These are phyloP conservation scores for Fusarium tuaranense DNA, from an alignment of 2,329 filamentous ascomycete genomes.

Conservation along the genomic window DNA sequence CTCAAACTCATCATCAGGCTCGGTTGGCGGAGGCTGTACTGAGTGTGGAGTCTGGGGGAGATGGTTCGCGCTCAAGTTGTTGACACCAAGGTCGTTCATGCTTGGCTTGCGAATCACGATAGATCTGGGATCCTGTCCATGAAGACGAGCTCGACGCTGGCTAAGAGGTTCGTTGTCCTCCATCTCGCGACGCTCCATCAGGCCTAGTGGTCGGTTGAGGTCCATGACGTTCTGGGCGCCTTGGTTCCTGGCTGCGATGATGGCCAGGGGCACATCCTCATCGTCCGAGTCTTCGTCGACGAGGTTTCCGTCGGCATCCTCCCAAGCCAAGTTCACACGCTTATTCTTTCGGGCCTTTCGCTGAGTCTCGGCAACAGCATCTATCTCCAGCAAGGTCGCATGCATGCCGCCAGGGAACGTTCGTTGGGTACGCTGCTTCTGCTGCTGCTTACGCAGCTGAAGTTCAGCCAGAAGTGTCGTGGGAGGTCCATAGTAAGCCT, in stretches of 20 bases:
- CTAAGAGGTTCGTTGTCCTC: conserved; percentile 95
- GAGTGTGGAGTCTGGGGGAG: conserved; percentile 35
- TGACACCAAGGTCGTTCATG: conserved; percentile 56
- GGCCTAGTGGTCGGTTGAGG: conserved; percentile 74
- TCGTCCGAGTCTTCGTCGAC: conserved; percentile 68
- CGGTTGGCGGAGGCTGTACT: conserved; percentile 45
- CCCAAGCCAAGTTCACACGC: conserved; percentile 91
- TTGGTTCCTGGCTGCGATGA: conserved; percentile 75
- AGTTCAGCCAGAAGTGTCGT: conserved; percentile 94
- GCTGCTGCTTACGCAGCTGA: conserved; percentile 89
- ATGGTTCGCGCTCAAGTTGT: conserved; percentile 33
- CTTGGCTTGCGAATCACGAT: conserved; percentile 55
- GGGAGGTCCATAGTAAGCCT: conserved; percentile 76
- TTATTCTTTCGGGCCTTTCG: conserved; percentile 78
- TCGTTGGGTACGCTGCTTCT: conserved; percentile 79
- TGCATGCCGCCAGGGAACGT: conserved; percentile 84
- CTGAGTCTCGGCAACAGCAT: conserved; percentile 89
- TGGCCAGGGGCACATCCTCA: conserved; percentile 87
- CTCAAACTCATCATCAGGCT: conserved; percentile 68
- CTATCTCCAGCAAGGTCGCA: conserved; percentile 88
- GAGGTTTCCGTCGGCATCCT: conserved; percentile 69
- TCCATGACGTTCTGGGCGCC: conserved; percentile 63
- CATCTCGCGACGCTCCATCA: conserved; percentile 84
- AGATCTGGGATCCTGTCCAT: conserved; percentile 67
- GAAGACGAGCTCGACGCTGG: conserved; percentile 78